These are phyloP conservation scores for Teunomyces tritomae DNA, from an alignment of 805 yeast genomes.

Conservation along the genomic window DNA sequence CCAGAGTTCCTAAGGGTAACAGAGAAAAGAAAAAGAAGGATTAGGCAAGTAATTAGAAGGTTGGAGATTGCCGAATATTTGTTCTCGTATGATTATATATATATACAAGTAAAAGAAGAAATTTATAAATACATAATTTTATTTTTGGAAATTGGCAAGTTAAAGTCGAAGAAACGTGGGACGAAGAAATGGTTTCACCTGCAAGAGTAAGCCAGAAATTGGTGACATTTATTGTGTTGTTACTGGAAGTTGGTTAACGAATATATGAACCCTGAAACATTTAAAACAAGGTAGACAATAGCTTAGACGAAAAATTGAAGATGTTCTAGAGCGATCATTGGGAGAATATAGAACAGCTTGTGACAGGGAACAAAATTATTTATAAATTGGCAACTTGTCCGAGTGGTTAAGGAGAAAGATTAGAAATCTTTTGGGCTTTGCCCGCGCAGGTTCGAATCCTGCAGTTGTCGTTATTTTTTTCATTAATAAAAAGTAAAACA, in stretches of 20 bases:
- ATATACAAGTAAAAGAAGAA: background rate
- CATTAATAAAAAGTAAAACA: too few relatives aligned
- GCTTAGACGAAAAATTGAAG: too few relatives aligned
- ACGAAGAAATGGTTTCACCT: background rate
- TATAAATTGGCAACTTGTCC: constrained; percentile 43
- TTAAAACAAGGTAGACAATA: background rate
- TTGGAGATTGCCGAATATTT: background rate
- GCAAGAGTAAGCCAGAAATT: background rate
- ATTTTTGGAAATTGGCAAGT: too few relatives aligned
- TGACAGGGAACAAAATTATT: background rate
- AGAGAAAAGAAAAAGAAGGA: constrained; percentile 20
- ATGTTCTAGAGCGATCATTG: too few relatives aligned
- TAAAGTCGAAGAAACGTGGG: too few relatives aligned
- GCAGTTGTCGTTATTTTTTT: constrained; percentile 61
- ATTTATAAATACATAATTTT: too few relatives aligned
- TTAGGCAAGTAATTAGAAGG: background rate
- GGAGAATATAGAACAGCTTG: background rate
- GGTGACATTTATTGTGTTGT: background rate
- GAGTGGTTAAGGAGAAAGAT: constrained; percentile 69
- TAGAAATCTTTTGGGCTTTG: constrained; percentile 34
- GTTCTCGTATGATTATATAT: background rate
- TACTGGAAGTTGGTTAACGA: background rate
- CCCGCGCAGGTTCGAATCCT: constrained; percentile 59
- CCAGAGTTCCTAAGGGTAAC: constrained; percentile 37
- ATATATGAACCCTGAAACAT: background rate